Percentiles rank a stretch among this genome's conserved stretches.
Conservation (phyloP, 169 alveolate genomes). For the Plasmodium gonderi region DNA sequence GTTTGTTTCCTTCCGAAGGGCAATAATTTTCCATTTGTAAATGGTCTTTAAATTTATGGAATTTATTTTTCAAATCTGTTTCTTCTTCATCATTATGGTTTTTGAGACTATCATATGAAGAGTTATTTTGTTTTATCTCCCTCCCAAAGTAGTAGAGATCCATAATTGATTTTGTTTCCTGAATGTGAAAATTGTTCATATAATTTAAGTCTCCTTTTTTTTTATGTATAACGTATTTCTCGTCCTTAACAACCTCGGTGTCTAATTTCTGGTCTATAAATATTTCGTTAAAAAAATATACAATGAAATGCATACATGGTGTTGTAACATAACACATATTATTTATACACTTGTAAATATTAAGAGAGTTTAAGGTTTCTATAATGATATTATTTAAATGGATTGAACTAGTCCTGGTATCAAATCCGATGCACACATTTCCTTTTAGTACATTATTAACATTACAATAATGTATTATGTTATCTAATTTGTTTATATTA, state of each 20-base stretch:
- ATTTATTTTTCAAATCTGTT: neutral
- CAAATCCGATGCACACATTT: constrained; percentile 72
- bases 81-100: neutral
- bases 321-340: constrained; percentile 71
- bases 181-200: neutral
- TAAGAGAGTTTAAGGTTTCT: constrained; percentile 28
- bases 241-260: neutral
- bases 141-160: constrained; percentile 2
- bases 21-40: too few relatives aligned
- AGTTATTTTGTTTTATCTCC: neutral
- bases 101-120: neutral
- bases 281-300: constrained; percentile 18
- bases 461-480: constrained; percentile 26
- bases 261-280: neutral
- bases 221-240: neutral
- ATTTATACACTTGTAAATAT: constrained; percentile 50
- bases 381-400: constrained; percentile 38
- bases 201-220: constrained; percentile 18
- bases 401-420: constrained; percentile 38
- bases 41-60: too few relatives aligned
- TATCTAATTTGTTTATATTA: constrained; percentile 4
- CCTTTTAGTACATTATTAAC: constrained; percentile 18
- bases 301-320: constrained; percentile 66
- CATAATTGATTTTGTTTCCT: neutral
- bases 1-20: neutral